Evolutionary conservation across 768 basidiomycete species (phyloP), one percentile per base, ranked within the genome.

Genomic region (Gloeopeniophorella convolvens): DNA sequence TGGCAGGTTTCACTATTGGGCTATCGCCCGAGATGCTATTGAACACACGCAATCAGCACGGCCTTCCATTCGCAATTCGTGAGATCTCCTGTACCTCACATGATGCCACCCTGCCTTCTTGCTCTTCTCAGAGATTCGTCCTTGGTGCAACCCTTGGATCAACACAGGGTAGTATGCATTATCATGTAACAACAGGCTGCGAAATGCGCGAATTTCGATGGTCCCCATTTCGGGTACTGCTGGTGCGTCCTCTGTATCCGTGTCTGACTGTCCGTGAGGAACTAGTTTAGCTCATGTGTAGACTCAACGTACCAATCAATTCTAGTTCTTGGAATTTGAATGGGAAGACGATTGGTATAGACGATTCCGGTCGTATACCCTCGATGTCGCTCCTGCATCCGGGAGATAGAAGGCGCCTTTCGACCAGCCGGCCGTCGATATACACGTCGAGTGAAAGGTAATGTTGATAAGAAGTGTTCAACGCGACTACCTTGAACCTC

Each of bases 61-160:
- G n/a, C n/a, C n/a, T n/a, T n/a, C n/a, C n/a, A n/a, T n/a, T n/a
- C n/a, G n/a, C n/a, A n/a, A n/a, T n/a, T n/a, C n/a, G n/a, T n/a
- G n/a, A n/a, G n/a, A n/a, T n/a, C n/a, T n/a, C n/a, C n/a, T n/a
- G 1, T 48, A 53, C 51, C 34, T 21, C 16, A 48, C 35, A 21
- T 53, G 51, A 23, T 53, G 51, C 51, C 51, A 53, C 18, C 51
- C 51, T 5, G 46, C 51, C 35, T 53, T 48, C 42, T 53, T 53
- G 34, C 51, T 48, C 30, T 31, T 45, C 30, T 53, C 46, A n/a
- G 51, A 53, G 24, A 53, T 36, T 8, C 45, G 45, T 13, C 51
- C 46, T 5, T 10, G 0, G 35, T 53, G 46, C 13, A 53, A 15
- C 16, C n/a, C 35, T 1, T 37, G 4, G 1, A 3, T 2, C 15